Percentiles rank a stretch among this genome's conserved stretches.
phyloP scores from a whole-genome alignment of 148 eudicot genomes.

The Rhododendron griersonianum region DNA sequence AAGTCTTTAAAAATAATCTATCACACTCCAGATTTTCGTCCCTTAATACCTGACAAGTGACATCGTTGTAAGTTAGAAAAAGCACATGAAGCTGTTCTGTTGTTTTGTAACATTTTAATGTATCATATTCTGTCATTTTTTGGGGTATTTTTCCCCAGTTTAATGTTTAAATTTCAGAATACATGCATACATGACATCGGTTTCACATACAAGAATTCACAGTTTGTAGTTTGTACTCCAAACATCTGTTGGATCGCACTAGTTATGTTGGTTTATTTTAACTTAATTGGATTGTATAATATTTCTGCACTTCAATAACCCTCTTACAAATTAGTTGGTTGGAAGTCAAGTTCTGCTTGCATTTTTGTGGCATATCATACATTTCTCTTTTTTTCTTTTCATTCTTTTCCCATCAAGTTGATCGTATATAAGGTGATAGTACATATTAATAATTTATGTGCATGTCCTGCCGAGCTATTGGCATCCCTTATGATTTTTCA shows the following conservation, averaged over 20 bases:
- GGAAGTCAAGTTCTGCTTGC: neutral
- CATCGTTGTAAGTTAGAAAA: neutral
- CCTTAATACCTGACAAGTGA: neutral
- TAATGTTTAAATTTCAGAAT: neutral
- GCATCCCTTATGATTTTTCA: too few species aligned
- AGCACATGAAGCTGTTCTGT: neutral
- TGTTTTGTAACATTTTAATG: neutral
- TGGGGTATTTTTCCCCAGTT: neutral
- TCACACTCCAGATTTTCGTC: neutral
- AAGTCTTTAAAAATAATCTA: neutral
- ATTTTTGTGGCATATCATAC: too few species aligned
- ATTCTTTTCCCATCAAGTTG: too few species aligned
- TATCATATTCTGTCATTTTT: neutral
- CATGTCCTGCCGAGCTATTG: too few species aligned
- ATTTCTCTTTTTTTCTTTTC: too few species aligned
- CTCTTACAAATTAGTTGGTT: neutral
- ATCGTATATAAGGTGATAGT: too few species aligned
- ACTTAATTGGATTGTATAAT: neutral
- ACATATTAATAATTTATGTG: too few species aligned
- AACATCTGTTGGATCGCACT: neutral
- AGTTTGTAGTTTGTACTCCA: neutral
- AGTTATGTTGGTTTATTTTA: neutral
- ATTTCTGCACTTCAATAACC: neutral
- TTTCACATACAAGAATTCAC: neutral
- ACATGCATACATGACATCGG: neutral